Conservation (phyloP, 768 basidiomycete genomes). For the Chiua virens region DNA sequence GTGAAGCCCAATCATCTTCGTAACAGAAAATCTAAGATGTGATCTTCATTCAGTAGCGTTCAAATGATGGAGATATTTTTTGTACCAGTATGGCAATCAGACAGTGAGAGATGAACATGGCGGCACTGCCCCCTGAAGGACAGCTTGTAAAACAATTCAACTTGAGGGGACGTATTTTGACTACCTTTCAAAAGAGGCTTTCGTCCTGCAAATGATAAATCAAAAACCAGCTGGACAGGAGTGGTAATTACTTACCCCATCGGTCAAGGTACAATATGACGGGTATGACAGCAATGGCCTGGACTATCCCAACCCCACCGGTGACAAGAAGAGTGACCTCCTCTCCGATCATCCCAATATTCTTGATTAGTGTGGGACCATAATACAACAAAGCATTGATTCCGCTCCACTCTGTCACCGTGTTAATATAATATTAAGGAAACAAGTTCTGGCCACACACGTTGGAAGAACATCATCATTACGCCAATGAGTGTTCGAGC, state of each 20-base stretch:
- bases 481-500: conserved; percentile 69
- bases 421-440: background rate
- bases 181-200: conserved; percentile 61
- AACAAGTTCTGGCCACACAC: conserved; percentile 40
- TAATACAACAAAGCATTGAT: conserved; percentile 86
- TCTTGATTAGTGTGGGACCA: conserved; percentile 68
- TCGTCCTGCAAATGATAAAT: conserved; percentile 44
- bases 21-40: conserved; percentile 50
- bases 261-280: conserved; percentile 70
- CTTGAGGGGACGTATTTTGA: background rate
- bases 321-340: conserved; percentile 63
- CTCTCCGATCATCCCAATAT: conserved; percentile 62
- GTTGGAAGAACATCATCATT: conserved; percentile 81
- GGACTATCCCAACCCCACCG: conserved; percentile 78
- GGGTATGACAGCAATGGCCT: conserved; percentile 74
- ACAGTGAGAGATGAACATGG: conserved; percentile 67
- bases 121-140: conserved; percentile 49
- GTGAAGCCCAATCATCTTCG: conserved; percentile 55
- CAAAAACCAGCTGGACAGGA: background rate
- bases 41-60: background rate
- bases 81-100: conserved; percentile 62
- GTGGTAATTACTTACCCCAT: conserved; percentile 42
- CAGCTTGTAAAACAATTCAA: background rate
- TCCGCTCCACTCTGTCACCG: conserved; percentile 72
- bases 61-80: background rate